Evolutionary conservation across 2,329 filamentous ascomycete genomes (phyloP), one percentile per base, ranked within the genome.

Genomic region (Stagonosporopsis tanaceti): DNA sequence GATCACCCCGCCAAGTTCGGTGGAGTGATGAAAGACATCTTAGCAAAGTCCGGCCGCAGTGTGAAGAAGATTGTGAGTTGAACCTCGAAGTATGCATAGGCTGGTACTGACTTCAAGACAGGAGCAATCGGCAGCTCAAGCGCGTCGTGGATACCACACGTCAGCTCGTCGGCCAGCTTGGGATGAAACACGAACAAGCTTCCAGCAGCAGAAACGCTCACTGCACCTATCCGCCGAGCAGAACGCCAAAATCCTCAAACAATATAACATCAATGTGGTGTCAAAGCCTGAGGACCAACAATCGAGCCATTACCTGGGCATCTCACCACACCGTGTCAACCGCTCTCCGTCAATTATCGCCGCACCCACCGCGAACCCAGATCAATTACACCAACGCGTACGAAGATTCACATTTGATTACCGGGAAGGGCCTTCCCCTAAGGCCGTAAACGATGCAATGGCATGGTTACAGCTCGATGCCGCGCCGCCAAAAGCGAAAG

Each of bases 1-100:
- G 86, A 90, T 58, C 90, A 93, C 68, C 91, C 91, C 0, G 88
- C 90, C 46, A 87, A 90, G 60, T 90, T 94, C 60, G 91, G 91
- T 9, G 61, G 82, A 20, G 85, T 85, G 0, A 86, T 93, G 81
- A 89, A 87, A 72, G 77, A 78, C 3, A 78, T 90, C 14, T 77
- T 93, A 4, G 76, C 73, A 15, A 76, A 78, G 35, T 75, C 75
- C 45, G 78, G 77, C 61, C 63, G 78, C 55, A 70, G 76, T 52
- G 72, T 80, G 30, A 66, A 69, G 53, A 76, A 77, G 58, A 78
- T 77, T 48, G 75, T 76, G 64, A 62, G 73, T 59, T 14, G 17
- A 24, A 38, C 20, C 39, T 20, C 22, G 32, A 24, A 11, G 27
- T 2, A 8, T 20, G 2, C 7, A 7, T 40, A n/a, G 1, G 22